Conservation (phyloP, 441 rosid species). For the Gossypium lobatum region DNA sequence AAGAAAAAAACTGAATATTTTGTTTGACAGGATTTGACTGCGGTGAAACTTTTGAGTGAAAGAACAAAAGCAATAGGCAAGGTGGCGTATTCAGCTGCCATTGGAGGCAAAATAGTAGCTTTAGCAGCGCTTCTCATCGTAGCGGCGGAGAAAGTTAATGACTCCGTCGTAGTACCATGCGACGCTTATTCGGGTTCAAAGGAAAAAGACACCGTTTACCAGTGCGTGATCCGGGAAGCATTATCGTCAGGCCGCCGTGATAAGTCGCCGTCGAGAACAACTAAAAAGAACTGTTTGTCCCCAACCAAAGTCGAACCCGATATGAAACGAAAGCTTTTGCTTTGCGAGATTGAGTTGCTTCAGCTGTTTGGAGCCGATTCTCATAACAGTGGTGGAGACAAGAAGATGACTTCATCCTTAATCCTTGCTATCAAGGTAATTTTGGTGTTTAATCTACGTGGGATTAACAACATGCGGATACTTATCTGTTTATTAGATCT, state of each 20-base stretch:
- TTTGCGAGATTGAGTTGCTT: slow-evolving; percentile 61
- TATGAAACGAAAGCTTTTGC: slow-evolving; percentile 49
- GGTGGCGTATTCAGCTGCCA: slow-evolving; percentile 53
- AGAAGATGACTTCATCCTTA: slow-evolving; percentile 44
- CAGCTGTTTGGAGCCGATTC: slow-evolving; percentile 61
- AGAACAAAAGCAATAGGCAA: slow-evolving; percentile 47
- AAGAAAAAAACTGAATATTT: background rate
- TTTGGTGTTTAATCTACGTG: slow-evolving; percentile 11
- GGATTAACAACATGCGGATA: background rate
- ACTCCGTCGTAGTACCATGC: slow-evolving; percentile 28
- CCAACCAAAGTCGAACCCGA: slow-evolving; percentile 25
- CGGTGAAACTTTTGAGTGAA: slow-evolving; percentile 48
- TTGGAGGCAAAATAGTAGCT: slow-evolving; percentile 44
- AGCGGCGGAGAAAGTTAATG: slow-evolving; percentile 49
- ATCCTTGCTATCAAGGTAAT: slow-evolving; percentile 49
- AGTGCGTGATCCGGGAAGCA: slow-evolving; percentile 55
- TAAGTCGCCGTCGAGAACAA: slow-evolving; percentile 15
- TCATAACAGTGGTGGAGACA: slow-evolving; percentile 22
- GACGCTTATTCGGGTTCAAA: slow-evolving; percentile 35
- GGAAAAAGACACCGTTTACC: slow-evolving; percentile 49
- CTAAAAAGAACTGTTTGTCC: slow-evolving; percentile 14
- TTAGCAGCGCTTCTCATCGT: slow-evolving; percentile 52
- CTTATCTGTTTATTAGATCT: background rate
- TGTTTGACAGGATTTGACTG: slow-evolving; percentile 48
- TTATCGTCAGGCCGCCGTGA: slow-evolving; percentile 27